Conservation (phyloP, 805 yeast genomes). For the Pichia membranifaciens region DNA sequence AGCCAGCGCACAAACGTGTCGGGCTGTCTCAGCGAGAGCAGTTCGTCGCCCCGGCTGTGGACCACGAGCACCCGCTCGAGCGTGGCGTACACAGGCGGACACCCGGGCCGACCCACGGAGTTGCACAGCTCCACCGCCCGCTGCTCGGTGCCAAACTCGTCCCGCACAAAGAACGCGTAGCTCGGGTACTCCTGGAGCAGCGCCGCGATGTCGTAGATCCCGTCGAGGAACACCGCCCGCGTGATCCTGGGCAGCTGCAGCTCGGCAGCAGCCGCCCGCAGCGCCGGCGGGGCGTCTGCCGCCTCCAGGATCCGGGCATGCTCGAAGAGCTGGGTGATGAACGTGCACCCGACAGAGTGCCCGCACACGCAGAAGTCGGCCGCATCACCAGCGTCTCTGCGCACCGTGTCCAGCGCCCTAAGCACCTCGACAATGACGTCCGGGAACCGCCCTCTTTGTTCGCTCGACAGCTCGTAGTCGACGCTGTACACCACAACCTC, state of each 20-base stretch:
- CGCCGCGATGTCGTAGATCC: constrained; percentile 53
- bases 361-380: constrained; percentile 43
- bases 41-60: constrained; percentile 65
- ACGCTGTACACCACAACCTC: constrained; percentile 31
- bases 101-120: constrained; percentile 5
- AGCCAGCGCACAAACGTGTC: constrained; percentile 34
- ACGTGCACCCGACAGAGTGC: constrained; percentile 78
- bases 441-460: constrained; percentile 47
- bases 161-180: constrained; percentile 50
- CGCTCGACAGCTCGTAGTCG: constrained; percentile 67
- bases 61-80: constrained; percentile 34
- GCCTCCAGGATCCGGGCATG: not conserved
- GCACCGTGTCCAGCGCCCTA: constrained; percentile 32
- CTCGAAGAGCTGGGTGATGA: constrained; percentile 49
- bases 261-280: too few relatives aligned
- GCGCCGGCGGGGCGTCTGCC: too few relatives aligned
- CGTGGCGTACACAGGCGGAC: constrained; percentile 6
- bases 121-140: constrained; percentile 19
- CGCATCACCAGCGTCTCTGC: constrained; percentile 16
- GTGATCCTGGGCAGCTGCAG: constrained; percentile 17
- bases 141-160: constrained; percentile 41
- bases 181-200: constrained; percentile 56
- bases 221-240: constrained; percentile 49
- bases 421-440: constrained; percentile 51
- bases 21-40: constrained; percentile 50